These are phyloP conservation scores for Hortaea werneckii DNA, from an alignment of 2,329 filamentous ascomycete genomes.

Conservation along the genomic window DNA sequence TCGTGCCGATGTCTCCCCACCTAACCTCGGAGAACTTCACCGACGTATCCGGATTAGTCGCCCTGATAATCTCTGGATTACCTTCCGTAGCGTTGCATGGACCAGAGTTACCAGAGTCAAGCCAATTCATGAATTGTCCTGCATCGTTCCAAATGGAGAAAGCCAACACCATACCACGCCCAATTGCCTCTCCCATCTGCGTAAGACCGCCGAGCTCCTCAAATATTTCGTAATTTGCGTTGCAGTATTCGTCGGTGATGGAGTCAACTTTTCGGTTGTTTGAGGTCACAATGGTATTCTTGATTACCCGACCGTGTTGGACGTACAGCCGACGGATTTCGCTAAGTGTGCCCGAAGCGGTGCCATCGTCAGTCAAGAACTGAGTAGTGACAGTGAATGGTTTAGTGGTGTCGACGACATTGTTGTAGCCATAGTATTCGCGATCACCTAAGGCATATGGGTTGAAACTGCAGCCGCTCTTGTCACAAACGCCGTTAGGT, in stretches of 20 bases:
- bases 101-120: slow-evolving; percentile 47
- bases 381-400: slow-evolving; percentile 48
- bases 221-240: slow-evolving; percentile 33
- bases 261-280: slow-evolving; percentile 38
- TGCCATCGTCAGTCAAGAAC: slow-evolving; percentile 47
- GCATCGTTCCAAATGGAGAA: slow-evolving; percentile 44
- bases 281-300: slow-evolving; percentile 40
- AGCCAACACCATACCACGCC: slow-evolving; percentile 53
- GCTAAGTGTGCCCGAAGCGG: slow-evolving; percentile 23
- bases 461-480: slow-evolving; percentile 63
- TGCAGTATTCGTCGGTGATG: slow-evolving; percentile 50
- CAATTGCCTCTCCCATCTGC: slow-evolving; percentile 45
- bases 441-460: not conserved
- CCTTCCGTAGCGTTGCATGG: slow-evolving; percentile 48
- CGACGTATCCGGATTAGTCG: slow-evolving; percentile 39
- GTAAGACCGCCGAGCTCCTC: slow-evolving; percentile 45
- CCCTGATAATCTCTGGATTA: slow-evolving; percentile 39
- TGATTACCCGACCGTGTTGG: slow-evolving; percentile 50
- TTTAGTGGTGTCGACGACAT: slow-evolving; percentile 49
- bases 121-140: slow-evolving; percentile 54
- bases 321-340: slow-evolving; percentile 41
- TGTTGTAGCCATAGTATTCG: slow-evolving; percentile 9
- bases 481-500: slow-evolving; percentile 49
- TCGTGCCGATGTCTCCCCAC: slow-evolving; percentile 54
- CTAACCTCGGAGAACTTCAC: slow-evolving; percentile 49